Evolutionary conservation across 352 stramenopile genomes (phyloP), one percentile per base, ranked within the genome.

Genomic region (Phytopythium ostracodes): DNA sequence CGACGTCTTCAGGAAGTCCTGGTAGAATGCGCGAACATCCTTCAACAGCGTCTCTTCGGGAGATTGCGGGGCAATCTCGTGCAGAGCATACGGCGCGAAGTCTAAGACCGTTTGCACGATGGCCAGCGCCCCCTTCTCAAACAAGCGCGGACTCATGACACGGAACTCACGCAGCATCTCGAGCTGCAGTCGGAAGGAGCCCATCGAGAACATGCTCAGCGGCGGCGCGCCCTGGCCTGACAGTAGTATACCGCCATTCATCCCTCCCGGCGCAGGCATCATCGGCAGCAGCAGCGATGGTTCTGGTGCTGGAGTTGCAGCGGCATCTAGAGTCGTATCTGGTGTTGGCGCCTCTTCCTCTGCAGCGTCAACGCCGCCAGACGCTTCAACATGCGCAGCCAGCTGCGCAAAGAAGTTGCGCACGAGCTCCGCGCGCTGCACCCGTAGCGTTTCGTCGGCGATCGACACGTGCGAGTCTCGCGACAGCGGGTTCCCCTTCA

Each of bases 161-260:
- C 77, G 77, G 29, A 89, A 88, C 36, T 81, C 76, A 1, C 70
- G 78, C 42, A 92, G 63, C 75, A 90, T 87, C 51, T 87, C 75
- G 31, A 92, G 67, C 56, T 92, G 82, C 52, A 92, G 64, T 10
- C 80, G 78, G n/a, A 90, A 70, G 29, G 75, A 87, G 1, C 63
- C 62, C 5, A 89, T 66, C 1, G 70, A 72, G 24, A 91, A 91
- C 24, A 91, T 49, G 36, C 72, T 73, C 4, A 59, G 58, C 0
- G 65, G 56, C 1, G 73, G 66, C 9, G 70, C 63, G n/a, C 62
- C 58, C n/a, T n/a, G n/a, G 10, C 58, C 47, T 0, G 51, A 71
- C 47, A 73, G 71, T 20, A 55, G 60, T 1, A 56, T 36, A 29
- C 42, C 31, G 8, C 25, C 56, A 6, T 20, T 40, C 12, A 24